Conservation (phyloP, 2,329 filamentous ascomycete genomes). For the Aspergillus spinulosporus region DNA sequence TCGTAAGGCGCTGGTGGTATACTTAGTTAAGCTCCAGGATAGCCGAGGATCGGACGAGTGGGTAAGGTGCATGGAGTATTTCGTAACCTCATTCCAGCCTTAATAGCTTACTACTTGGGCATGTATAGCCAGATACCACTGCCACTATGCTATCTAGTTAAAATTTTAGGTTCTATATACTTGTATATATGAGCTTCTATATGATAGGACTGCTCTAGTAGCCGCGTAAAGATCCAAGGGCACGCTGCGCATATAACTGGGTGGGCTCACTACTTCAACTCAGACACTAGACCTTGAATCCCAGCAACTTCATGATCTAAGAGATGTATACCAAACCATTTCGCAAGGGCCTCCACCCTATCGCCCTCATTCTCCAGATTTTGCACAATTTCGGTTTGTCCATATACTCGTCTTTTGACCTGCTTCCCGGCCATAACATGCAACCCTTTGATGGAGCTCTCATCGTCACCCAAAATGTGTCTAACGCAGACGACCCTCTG, state of each 20-base stretch:
- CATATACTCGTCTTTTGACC: constrained; percentile 57
- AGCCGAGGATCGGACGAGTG: constrained; percentile 19
- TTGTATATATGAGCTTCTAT: not conserved
- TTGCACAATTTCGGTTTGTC: constrained; percentile 51
- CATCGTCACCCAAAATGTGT: constrained; percentile 54
- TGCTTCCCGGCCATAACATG: constrained; percentile 53
- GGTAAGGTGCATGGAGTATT: not conserved
- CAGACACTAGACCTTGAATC: constrained; percentile 53
- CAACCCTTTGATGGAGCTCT: constrained; percentile 52
- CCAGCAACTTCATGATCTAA: constrained; percentile 52
- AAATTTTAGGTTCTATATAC: too few relatives aligned
- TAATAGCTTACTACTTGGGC: too few relatives aligned
- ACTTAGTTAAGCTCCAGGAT: constrained; percentile 4
- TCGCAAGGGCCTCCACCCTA: constrained; percentile 52
- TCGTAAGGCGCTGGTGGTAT: not conserved
- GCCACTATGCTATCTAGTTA: too few relatives aligned
- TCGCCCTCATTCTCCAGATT: constrained; percentile 55
- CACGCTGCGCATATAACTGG: not conserved
- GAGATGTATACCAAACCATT: constrained; percentile 56
- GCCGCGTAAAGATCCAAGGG: not conserved
- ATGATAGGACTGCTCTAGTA: not conserved
- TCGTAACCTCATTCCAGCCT: not conserved
- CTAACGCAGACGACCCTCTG: constrained; percentile 54
- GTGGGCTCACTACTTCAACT: constrained; percentile 38
- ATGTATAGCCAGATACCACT: too few relatives aligned